These are phyloP conservation scores for Psilocybe azurescens DNA, from an alignment of 768 basidiomycete genomes.

Conservation along the genomic window DNA sequence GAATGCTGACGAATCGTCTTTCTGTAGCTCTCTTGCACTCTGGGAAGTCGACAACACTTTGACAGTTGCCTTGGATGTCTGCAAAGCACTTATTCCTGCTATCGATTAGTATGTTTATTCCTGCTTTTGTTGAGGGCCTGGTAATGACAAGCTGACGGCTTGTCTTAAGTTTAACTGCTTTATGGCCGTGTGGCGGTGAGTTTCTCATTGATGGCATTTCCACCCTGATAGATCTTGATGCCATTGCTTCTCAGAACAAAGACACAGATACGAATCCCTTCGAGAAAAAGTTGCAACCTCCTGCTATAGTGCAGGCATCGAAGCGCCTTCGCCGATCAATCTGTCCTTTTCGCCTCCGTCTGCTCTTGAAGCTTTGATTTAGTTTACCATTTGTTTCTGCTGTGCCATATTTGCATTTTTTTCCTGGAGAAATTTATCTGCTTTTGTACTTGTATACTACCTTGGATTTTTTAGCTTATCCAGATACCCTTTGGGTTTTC, in stretches of 20 bases:
- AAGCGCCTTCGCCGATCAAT: conserved; percentile 46
- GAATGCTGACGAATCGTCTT: conserved; percentile 11
- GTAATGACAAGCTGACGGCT: conserved; percentile 15
- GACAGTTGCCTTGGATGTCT: conserved; percentile 64
- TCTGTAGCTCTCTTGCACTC: conserved; percentile 53
- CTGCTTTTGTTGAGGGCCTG: background rate
- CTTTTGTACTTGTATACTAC: background rate
- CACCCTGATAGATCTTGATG: conserved; percentile 17
- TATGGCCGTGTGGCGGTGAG: conserved; percentile 72
- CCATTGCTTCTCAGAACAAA: conserved; percentile 48
- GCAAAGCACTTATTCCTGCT: conserved; percentile 62
- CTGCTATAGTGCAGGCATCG: conserved; percentile 53
- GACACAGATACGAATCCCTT: conserved; percentile 49
- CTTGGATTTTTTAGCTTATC: background rate
- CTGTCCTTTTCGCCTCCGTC: conserved; percentile 35
- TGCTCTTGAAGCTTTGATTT: conserved; percentile 32
- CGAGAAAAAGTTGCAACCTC: conserved; percentile 50
- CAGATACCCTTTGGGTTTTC: background rate
- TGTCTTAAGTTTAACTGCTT: conserved; percentile 45
- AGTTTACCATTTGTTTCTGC: conserved; percentile 12
- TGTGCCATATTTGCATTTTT: background rate
- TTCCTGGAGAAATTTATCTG: background rate
- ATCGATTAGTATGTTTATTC: conserved; percentile 55
- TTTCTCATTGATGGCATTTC: conserved; percentile 2
- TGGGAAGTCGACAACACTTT: conserved; percentile 67